A percentile compares a stretch with the other conserved stretches of the same genome.
Evolutionary conservation across 169 alveolate species (phyloP).

Genomic region (Besnoitia besnoiti): DNA sequence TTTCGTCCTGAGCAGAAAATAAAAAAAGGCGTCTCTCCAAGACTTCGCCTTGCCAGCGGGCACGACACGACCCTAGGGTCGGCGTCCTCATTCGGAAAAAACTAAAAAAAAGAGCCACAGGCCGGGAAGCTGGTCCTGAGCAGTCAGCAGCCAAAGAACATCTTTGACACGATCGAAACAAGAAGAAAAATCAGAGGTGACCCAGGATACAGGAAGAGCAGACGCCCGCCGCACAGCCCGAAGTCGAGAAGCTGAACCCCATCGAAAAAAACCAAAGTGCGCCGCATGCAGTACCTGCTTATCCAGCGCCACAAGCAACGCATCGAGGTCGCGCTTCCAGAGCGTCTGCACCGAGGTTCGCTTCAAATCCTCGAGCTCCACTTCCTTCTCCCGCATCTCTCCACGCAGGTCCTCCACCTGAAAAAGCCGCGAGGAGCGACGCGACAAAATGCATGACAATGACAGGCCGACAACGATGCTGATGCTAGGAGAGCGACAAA

Average conservation of each 20-base stretch:
- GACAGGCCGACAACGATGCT: no score
- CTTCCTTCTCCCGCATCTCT: slow-evolving; percentile 65
- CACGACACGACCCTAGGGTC: not conserved
- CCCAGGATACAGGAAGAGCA: no score
- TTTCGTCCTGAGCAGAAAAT: not conserved
- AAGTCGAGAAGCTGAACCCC: no score
- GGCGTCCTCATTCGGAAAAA: not conserved
- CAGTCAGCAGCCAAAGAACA: no score
- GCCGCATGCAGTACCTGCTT: slow-evolving; percentile 62
- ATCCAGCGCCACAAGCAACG: slow-evolving; percentile 59
- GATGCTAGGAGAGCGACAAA: no score
- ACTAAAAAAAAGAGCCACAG: not conserved
- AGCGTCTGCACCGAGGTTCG: slow-evolving; percentile 65
- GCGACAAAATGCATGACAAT: no score
- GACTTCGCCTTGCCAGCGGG: not conserved
- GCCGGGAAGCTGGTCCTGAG: no score
- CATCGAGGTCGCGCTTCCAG: slow-evolving; percentile 71
- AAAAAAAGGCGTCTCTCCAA: not conserved
- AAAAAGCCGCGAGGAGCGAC: no score
- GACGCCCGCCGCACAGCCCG: no score
- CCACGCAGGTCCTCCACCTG: slow-evolving; percentile 69
- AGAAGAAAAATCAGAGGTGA: no score
- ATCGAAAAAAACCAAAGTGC: no score
- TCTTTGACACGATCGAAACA: no score
- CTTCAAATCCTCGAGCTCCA: slow-evolving; percentile 60